A percentile compares a stretch with the other conserved stretches of the same genome.
Conservation (phyloP, 371 early-diverging fungal species). For the Vairimorpha ceranae region DNA sequence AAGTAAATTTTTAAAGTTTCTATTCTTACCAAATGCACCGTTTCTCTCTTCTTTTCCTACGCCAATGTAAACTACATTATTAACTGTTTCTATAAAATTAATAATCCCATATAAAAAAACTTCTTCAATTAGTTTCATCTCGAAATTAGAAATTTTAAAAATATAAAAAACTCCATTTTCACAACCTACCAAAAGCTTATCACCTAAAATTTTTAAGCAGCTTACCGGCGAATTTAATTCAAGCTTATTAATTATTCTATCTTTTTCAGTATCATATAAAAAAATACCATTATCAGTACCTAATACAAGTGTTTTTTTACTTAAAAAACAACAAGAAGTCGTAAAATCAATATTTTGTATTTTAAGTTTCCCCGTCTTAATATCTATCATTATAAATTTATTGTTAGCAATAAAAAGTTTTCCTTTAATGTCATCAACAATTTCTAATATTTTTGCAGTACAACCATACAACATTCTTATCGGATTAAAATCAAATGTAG, state of each 20-base stretch:
- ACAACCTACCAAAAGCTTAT: neutral
- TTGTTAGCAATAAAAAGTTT: neutral
- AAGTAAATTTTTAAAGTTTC: neutral
- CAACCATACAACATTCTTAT: neutral
- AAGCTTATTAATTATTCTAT: neutral
- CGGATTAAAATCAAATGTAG: neutral
- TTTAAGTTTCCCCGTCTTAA: neutral
- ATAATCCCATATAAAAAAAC: neutral
- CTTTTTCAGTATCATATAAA: constrained; percentile 6
- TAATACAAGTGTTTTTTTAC: neutral
- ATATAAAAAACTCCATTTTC: neutral
- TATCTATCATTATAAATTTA: neutral
- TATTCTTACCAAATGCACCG: neutral
- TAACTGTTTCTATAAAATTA: neutral
- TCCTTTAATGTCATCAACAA: neutral
- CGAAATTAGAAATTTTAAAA: neutral
- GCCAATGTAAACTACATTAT: neutral
- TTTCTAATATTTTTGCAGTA: neutral
- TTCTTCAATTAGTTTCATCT: neutral
- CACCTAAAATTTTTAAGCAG: neutral
- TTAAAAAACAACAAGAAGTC: neutral
- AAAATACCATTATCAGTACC: neutral
- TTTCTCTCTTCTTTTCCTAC: neutral
- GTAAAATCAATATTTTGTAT: neutral
- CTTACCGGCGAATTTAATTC: neutral